These are phyloP conservation scores for Saturnispora galanensis DNA, from an alignment of 805 yeast species.

Conservation along the genomic window DNA sequence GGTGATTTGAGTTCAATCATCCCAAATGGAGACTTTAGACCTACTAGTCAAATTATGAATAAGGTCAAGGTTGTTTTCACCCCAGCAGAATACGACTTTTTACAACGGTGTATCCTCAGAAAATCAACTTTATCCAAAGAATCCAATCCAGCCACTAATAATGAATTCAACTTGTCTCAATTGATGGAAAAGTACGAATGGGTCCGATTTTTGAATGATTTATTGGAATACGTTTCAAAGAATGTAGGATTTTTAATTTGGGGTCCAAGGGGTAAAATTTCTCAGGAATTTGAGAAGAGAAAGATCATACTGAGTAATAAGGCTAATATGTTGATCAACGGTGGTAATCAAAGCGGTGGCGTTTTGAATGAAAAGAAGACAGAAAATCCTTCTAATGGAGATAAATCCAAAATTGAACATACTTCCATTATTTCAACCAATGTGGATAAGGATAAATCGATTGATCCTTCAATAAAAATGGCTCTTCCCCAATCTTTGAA, in stretches of 20 bases:
- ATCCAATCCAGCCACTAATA: constrained; percentile 25
- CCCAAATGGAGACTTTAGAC: constrained; percentile 11
- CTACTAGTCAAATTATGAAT: constrained; percentile 5
- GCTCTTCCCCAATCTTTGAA: constrained; percentile 4
- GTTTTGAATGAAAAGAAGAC: not conserved
- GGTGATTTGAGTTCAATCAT: constrained; percentile 4
- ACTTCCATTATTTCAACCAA: not conserved
- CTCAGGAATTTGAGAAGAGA: constrained; percentile 17
- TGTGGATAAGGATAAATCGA: constrained; percentile 4
- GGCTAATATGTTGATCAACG: not conserved
- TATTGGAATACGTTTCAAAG: constrained; percentile 68
- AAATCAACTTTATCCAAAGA: constrained; percentile 47
- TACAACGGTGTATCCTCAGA: constrained; percentile 63
- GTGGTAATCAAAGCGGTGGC: constrained; percentile 7
- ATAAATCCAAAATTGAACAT: not conserved
- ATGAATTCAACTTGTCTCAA: constrained; percentile 23
- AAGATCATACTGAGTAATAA: not conserved
- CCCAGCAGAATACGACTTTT: constrained; percentile 73
- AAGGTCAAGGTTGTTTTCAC: constrained; percentile 33
- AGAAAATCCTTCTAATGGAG: not conserved
- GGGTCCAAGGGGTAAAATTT: constrained; percentile 40
- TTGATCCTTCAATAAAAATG: constrained; percentile 4
- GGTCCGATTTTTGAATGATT: constrained; percentile 70
- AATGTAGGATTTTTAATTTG: constrained; percentile 64
- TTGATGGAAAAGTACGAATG: constrained; percentile 73